These are phyloP conservation scores for Thermoascus crustaceus DNA, from an alignment of 2,329 filamentous ascomycete genomes.

Conservation along the genomic window DNA sequence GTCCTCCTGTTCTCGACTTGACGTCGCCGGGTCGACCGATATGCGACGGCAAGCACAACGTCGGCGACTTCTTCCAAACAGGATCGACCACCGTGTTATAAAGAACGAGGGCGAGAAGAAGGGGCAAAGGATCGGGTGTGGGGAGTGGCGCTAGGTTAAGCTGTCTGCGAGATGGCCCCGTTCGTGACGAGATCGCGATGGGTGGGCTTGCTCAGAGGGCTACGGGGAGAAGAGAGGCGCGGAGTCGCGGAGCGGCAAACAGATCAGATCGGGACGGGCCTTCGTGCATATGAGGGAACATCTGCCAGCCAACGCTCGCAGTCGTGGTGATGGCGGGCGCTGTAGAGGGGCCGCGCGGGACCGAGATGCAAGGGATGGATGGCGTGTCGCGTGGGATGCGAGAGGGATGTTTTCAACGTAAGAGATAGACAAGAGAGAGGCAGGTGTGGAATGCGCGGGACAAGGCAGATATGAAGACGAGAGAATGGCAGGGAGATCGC, in stretches of 20 bases:
- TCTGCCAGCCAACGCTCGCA: constrained; percentile 3
- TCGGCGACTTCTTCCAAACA: too few relatives aligned
- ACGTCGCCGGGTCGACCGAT: too few relatives aligned
- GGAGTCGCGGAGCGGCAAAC: constrained; percentile 17
- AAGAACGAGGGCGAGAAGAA: neutral
- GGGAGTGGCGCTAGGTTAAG: constrained; percentile 1
- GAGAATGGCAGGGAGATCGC: constrained; percentile 6
- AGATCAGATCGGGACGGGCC: constrained; percentile 20
- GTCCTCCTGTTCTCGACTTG: too few relatives aligned
- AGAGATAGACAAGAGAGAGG: constrained; percentile 6
- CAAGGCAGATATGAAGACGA: constrained; percentile 3
- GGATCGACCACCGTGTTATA: too few relatives aligned
- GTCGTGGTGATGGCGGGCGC: constrained; percentile 3
- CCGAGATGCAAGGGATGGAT: constrained; percentile 1
- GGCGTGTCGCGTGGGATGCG: constrained; percentile 3
- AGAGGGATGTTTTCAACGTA: constrained; percentile 5
- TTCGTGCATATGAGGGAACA: constrained; percentile 7
- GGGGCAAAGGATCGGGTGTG: neutral
- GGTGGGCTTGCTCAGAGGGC: neutral
- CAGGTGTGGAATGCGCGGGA: constrained; percentile 9
- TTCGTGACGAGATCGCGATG: constrained; percentile 6
- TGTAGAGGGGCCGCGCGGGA: constrained; percentile 4
- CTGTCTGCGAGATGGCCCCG: neutral
- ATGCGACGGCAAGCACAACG: too few relatives aligned
- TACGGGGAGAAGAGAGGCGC: constrained; percentile 9